These are phyloP conservation scores for Pseudogymnoascus sp. DNA, from an alignment of 2,329 filamentous ascomycete species.

Conservation along the genomic window DNA sequence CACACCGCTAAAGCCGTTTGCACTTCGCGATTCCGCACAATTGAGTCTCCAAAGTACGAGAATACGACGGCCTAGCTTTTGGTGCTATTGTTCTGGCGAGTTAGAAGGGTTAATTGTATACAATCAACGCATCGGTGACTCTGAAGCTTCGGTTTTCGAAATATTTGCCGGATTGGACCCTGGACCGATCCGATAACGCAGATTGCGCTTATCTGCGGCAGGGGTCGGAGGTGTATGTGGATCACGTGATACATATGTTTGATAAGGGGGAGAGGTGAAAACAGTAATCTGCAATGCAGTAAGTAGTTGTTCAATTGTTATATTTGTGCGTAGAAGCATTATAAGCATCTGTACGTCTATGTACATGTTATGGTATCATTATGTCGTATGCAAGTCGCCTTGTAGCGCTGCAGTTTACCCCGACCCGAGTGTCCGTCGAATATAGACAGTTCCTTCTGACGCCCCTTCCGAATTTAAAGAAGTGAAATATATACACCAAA, in stretches of 20 bases:
- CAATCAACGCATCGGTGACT: not conserved
- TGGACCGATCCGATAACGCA: not conserved
- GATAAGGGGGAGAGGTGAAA: not conserved
- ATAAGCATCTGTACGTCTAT: not conserved
- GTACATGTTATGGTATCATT: not conserved
- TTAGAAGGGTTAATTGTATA: not conserved
- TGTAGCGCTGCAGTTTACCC: not conserved
- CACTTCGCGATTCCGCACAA: not conserved
- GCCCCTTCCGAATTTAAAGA: not conserved
- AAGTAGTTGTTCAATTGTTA: not conserved
- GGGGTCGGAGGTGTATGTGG: not conserved
- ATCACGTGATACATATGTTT: not conserved
- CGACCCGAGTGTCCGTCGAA: not conserved
- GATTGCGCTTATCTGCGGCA: conserved; percentile 2
- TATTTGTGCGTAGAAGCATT: not conserved
- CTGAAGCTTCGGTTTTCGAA: not conserved
- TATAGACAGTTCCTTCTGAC: not conserved
- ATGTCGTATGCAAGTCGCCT: not conserved
- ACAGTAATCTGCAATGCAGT: not conserved
- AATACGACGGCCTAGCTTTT: not conserved
- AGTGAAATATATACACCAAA: not conserved
- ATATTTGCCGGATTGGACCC: conserved; percentile 1
- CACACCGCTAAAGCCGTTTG: not conserved
- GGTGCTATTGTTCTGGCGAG: not conserved
- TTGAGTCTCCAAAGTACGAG: not conserved